Conservation (phyloP, 768 basidiomycete species). For the Tricholoma terreum region DNA sequence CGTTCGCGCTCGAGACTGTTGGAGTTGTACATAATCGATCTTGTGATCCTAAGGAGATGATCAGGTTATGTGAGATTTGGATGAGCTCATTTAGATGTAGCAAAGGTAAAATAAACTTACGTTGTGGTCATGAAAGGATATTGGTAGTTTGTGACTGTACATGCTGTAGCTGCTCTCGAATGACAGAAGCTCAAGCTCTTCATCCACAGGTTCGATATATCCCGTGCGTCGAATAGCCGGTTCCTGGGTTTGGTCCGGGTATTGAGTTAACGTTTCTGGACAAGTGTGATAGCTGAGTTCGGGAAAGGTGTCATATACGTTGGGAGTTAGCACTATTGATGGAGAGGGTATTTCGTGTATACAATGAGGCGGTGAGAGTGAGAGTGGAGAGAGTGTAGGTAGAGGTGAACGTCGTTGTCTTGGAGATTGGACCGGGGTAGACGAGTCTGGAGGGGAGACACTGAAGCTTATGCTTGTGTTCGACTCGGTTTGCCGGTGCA, state of each 20-base stretch:
- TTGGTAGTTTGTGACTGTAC: background rate
- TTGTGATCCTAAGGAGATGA: background rate
- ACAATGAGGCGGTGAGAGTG: constrained; percentile 29
- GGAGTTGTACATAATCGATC: constrained; percentile 6
- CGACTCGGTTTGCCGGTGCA: constrained; percentile 20
- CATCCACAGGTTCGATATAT: constrained; percentile 53
- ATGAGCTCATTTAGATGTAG: background rate
- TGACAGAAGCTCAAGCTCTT: constrained; percentile 46
- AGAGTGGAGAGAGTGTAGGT: constrained; percentile 10
- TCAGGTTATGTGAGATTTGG: background rate
- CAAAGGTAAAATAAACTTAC: constrained; percentile 4
- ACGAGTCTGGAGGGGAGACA: background rate
- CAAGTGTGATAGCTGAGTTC: background rate
- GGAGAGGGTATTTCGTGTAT: constrained; percentile 53
- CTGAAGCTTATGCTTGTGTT: constrained; percentile 26
- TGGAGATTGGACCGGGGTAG: constrained; percentile 18
- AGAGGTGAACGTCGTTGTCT: constrained; percentile 19
- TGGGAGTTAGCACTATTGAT: constrained; percentile 26
- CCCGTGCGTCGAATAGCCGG: constrained; percentile 46
- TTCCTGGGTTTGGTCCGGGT: background rate
- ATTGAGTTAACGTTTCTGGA: background rate
- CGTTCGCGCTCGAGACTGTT: constrained; percentile 37
- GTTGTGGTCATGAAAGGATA: background rate
- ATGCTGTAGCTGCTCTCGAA: constrained; percentile 39
- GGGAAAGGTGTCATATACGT: constrained; percentile 8